Percentiles rank a stretch among this genome's conserved stretches.
Evolutionary conservation across 805 yeast species (phyloP).

Genomic region (Saccharomycopsis fermentans): DNA sequence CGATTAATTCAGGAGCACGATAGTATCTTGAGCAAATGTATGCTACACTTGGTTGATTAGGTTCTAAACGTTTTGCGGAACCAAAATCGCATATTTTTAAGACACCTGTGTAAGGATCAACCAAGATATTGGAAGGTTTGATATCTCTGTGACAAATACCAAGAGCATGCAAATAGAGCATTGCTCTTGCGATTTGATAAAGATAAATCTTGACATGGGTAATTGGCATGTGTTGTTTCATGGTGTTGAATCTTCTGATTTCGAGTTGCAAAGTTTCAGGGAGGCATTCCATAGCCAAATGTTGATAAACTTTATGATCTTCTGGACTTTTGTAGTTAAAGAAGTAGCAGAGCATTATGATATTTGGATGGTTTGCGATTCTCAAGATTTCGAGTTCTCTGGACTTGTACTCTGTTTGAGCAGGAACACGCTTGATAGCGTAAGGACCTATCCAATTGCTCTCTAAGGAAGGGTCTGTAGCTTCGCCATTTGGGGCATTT

Average conservation of each 20-base stretch:
- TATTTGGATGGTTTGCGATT: slow-evolving; percentile 70
- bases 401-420: slow-evolving; percentile 78
- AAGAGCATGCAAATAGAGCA: slow-evolving; percentile 71
- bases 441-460: slow-evolving; percentile 61
- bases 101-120: slow-evolving; percentile 56
- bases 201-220: slow-evolving; percentile 69
- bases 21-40: slow-evolving; percentile 94
- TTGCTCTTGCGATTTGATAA: slow-evolving; percentile 73
- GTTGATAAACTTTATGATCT: slow-evolving; percentile 64
- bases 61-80: slow-evolving; percentile 69
- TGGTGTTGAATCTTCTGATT: slow-evolving; percentile 52
- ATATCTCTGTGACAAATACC: slow-evolving; percentile 80
- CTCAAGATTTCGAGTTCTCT: slow-evolving; percentile 71
- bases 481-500: slow-evolving; percentile 21
- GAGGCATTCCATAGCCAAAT: slow-evolving; percentile 77
- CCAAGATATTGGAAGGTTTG: slow-evolving; percentile 72
- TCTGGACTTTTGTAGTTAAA: slow-evolving; percentile 56
- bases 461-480: slow-evolving; percentile 12
- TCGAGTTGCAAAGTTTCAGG: slow-evolving; percentile 75
- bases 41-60: slow-evolving; percentile 79
- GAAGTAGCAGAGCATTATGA: slow-evolving; percentile 57
- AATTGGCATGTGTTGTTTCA: slow-evolving; percentile 53
- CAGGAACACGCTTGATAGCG: slow-evolving; percentile 78
- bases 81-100: slow-evolving; percentile 82
- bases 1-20: slow-evolving; percentile 91